Evolutionary conservation across 495 filamentous ascomycete species (phyloP).

Genomic region (Aspergillus taichungensis): DNA sequence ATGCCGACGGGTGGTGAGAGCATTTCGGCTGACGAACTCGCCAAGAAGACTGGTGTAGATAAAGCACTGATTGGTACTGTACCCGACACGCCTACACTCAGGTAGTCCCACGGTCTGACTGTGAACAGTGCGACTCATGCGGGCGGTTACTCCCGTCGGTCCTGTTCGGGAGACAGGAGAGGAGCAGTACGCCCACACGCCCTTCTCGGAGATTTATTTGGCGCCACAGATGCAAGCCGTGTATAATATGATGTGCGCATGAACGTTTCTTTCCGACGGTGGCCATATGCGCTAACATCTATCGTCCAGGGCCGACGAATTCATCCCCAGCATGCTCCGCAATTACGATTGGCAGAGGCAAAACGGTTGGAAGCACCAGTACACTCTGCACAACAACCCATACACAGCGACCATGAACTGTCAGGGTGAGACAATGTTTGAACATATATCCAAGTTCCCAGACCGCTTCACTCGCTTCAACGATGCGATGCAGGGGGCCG

Average conservation of each 20-base stretch:
- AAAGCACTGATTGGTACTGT: slow-evolving; percentile 1
- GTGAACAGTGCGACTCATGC: slow-evolving; percentile 6
- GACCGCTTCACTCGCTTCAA: background rate
- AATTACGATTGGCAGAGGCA: slow-evolving; percentile 3
- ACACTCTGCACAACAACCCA: slow-evolving; percentile 2
- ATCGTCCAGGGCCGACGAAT: slow-evolving; percentile 1
- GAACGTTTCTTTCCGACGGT: background rate
- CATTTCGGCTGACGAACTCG: slow-evolving; percentile 1
- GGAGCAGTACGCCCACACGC: slow-evolving; percentile 4
- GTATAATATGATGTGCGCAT: background rate
- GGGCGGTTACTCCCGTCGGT: background rate
- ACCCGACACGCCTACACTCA: no score
- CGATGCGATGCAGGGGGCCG: slow-evolving; percentile 1
- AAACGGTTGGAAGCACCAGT: background rate
- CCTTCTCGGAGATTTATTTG: slow-evolving; percentile 3
- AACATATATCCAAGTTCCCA: slow-evolving; percentile 4
- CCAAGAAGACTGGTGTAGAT: background rate
- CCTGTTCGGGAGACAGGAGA: slow-evolving; percentile 1
- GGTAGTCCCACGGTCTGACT: background rate
- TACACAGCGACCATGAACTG: slow-evolving; percentile 1
- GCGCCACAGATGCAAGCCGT: background rate
- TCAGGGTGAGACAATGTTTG: slow-evolving; percentile 5
- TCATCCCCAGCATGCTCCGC: slow-evolving; percentile 1
- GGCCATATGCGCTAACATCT: background rate
- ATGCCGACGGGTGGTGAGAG: slow-evolving; percentile 2